These are phyloP conservation scores for Silene noctiflora DNA, from an alignment of 179 eudicot species.

Conservation along the genomic window DNA sequence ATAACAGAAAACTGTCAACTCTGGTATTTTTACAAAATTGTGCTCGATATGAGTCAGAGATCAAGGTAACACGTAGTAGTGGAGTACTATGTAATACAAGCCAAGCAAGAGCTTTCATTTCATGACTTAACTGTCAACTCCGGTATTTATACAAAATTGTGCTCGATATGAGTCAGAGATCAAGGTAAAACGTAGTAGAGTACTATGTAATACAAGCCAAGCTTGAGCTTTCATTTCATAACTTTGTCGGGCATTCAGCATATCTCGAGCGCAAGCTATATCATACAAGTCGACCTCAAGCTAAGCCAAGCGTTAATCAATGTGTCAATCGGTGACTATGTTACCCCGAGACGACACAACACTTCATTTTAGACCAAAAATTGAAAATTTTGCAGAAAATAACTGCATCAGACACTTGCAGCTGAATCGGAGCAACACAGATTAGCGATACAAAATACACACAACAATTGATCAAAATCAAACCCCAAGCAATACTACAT, in stretches of 20 bases:
- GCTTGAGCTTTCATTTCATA: background rate
- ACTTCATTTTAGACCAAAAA: no score
- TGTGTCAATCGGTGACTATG: no score
- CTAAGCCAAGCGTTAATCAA: no score
- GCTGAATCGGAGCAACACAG: no score
- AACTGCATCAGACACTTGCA: no score
- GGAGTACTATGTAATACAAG: background rate
- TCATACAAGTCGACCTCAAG: no score
- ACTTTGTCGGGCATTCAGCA: background rate
- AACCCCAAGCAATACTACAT: background rate
- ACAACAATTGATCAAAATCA: conserved; percentile 1
- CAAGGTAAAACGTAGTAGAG: background rate
- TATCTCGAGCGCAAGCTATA: no score
- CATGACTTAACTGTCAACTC: background rate
- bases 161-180: background rate
- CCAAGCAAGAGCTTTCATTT: background rate
- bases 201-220: background rate
- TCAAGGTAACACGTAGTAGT: background rate
- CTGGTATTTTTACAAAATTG: background rate
- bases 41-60: background rate
- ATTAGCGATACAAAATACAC: no score
- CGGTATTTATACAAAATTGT: background rate
- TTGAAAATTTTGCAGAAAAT: no score
- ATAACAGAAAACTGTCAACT: background rate
- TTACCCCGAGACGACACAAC: no score